These are phyloP conservation scores for Arctostaphylos glauca DNA, from an alignment of 148 eudicot genomes.

Conservation along the genomic window DNA sequence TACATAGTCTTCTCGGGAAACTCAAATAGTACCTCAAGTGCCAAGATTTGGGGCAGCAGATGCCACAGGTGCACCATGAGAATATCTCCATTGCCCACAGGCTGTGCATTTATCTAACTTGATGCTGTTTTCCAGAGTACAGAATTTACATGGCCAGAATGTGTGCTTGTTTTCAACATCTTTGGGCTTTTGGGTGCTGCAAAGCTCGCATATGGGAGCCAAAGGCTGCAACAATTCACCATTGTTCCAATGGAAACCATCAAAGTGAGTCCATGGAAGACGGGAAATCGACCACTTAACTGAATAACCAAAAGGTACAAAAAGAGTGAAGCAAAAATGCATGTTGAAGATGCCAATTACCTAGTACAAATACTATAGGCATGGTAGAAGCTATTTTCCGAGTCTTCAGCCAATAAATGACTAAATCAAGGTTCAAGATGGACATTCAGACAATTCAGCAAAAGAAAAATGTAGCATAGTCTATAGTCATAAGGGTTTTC, in stretches of 20 bases:
- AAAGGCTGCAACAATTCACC: slow-evolving; percentile 51
- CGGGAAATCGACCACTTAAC: not conserved
- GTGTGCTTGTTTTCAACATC: slow-evolving; percentile 41
- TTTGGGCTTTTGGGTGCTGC: slow-evolving; percentile 63
- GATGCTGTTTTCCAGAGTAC: slow-evolving; percentile 71
- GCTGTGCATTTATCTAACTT: slow-evolving; percentile 66
- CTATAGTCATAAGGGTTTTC: not conserved
- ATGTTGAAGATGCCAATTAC: not conserved
- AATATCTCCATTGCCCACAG: slow-evolving; percentile 87
- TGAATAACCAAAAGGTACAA: not conserved
- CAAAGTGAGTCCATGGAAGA: not conserved
- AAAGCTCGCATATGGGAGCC: slow-evolving; percentile 76
- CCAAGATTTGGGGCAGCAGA: slow-evolving; percentile 57
- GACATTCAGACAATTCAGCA: not conserved
- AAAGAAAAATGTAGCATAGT: not conserved
- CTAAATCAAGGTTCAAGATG: not conserved
- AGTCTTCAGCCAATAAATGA: not conserved
- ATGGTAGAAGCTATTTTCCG: not conserved
- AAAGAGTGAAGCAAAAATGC: not conserved
- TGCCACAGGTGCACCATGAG: slow-evolving; percentile 69
- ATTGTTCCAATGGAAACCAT: not conserved
- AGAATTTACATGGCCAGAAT: slow-evolving; percentile 77
- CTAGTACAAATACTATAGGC: not conserved
- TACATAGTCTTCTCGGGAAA: not conserved
- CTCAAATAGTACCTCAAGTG: slow-evolving; percentile 38